These are phyloP conservation scores for Mycena vitilis DNA, from an alignment of 768 basidiomycete genomes.

Conservation along the genomic window DNA sequence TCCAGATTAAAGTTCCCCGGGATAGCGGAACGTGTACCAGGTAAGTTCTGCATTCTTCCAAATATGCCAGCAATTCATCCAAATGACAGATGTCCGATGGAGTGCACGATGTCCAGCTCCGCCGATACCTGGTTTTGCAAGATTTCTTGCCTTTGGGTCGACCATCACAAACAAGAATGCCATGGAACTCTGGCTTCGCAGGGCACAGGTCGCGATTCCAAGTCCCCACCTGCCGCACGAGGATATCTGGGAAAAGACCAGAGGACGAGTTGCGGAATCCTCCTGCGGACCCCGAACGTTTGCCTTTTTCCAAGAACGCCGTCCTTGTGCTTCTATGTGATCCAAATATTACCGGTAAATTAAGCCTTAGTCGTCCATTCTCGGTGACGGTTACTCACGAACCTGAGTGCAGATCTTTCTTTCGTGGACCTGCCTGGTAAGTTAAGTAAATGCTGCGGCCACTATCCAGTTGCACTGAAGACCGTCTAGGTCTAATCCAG, in stretches of 20 bases:
- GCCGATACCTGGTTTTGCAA: conserved; percentile 55
- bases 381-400: background rate
- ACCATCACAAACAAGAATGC: conserved; percentile 51
- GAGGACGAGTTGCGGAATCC: conserved; percentile 38
- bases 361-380: background rate
- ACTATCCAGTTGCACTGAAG: conserved; percentile 33
- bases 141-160: conserved; percentile 59
- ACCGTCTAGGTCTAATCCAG: conserved; percentile 65
- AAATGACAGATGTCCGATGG: conserved; percentile 61
- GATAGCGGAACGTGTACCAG: conserved; percentile 72
- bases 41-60: conserved; percentile 40
- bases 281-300: conserved; percentile 22
- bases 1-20: conserved; percentile 68
- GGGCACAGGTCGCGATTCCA: conserved; percentile 71
- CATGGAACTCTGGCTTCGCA: conserved; percentile 66
- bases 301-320: conserved; percentile 61
- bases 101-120: conserved; percentile 59
- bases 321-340: conserved; percentile 61
- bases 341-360: conserved; percentile 48
- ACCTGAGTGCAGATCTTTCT: conserved; percentile 50
- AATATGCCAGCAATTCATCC: background rate
- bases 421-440: conserved; percentile 70
- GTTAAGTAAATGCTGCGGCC: conserved; percentile 9
- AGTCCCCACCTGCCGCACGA: conserved; percentile 49
- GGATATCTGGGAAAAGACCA: conserved; percentile 43